A percentile compares a stretch with the other conserved stretches of the same genome.
phyloP scores from a whole-genome alignment of 495 filamentous ascomycete species.

The Symbiotaphrina buchneri region DNA sequence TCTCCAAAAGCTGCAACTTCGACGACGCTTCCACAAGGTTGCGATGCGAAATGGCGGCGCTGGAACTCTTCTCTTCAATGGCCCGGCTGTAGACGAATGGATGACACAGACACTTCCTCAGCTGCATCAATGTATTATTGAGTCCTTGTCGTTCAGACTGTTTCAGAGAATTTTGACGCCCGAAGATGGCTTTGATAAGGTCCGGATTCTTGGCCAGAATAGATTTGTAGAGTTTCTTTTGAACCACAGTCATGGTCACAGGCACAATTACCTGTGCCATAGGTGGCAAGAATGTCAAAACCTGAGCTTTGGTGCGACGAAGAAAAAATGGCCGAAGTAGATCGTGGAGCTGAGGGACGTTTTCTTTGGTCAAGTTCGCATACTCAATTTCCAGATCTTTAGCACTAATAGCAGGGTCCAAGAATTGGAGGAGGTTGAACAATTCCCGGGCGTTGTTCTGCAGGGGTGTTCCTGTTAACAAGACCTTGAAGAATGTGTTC shows the following conservation, averaged over 20 bases:
- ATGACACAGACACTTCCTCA: slow-evolving; percentile 87
- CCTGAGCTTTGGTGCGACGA: slow-evolving; percentile 70
- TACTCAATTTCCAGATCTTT: slow-evolving; percentile 53
- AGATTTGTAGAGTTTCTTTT: slow-evolving; percentile 85
- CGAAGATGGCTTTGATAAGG: slow-evolving; percentile 72
- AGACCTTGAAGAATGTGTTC: slow-evolving; percentile 54
- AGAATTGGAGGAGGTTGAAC: slow-evolving; percentile 88
- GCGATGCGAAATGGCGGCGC: slow-evolving; percentile 30
- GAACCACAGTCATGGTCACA: slow-evolving; percentile 74
- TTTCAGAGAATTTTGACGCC: slow-evolving; percentile 27
- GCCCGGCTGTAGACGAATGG: slow-evolving; percentile 79
- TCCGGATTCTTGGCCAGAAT: slow-evolving; percentile 77
- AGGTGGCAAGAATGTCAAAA: slow-evolving; percentile 72
- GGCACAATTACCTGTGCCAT: slow-evolving; percentile 91
- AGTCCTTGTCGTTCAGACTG: slow-evolving; percentile 50
- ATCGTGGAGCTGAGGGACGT: slow-evolving; percentile 56
- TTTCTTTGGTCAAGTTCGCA: slow-evolving; percentile 50
- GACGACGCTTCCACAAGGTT: slow-evolving; percentile 80
- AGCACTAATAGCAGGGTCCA: slow-evolving; percentile 50
- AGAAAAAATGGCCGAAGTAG: slow-evolving; percentile 70
- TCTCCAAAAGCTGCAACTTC: slow-evolving; percentile 66
- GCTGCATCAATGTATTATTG: slow-evolving; percentile 87
- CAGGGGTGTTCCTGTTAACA: slow-evolving; percentile 74
- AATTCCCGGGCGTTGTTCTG: slow-evolving; percentile 91
- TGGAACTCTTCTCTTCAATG: slow-evolving; percentile 56